Conservation (phyloP, 352 stramenopile species). For the Lagenidium giganteum region DNA sequence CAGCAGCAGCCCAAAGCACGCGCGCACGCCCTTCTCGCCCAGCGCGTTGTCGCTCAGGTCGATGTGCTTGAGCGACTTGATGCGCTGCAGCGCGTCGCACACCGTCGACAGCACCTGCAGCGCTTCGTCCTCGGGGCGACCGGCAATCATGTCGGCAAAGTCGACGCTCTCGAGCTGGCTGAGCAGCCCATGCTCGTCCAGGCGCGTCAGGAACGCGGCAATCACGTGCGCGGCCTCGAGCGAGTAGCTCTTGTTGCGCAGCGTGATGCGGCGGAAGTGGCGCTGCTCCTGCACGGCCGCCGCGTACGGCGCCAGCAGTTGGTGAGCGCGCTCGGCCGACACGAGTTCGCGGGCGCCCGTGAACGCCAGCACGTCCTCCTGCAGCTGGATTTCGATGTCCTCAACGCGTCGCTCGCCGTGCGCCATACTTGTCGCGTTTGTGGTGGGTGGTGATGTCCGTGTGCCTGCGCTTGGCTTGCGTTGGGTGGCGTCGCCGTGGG, state of each 20-base stretch:
- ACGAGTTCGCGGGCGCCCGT: conserved; percentile 79
- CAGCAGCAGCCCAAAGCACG: conserved; percentile 84
- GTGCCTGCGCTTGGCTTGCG: too few species aligned
- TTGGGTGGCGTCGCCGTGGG: too few species aligned
- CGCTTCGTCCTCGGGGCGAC: conserved; percentile 73
- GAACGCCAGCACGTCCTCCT: conserved; percentile 52
- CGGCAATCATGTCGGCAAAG: conserved; percentile 86
- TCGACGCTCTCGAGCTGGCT: conserved; percentile 64
- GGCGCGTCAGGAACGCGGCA: conserved; percentile 54
- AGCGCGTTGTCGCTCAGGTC: conserved; percentile 95
- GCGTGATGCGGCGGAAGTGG: conserved; percentile 80
- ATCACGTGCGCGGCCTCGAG: conserved; percentile 71
- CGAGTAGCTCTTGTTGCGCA: conserved; percentile 88
- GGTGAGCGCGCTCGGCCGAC: conserved; percentile 55
- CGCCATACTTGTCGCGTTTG: too few species aligned
- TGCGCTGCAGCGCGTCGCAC: conserved; percentile 55
- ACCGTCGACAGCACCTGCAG: conserved; percentile 79
- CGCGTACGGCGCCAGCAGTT: conserved; percentile 52
- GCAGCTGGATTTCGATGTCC: background rate
- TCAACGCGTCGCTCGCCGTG: conserved; percentile 10
- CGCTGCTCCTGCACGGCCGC: conserved; percentile 14
- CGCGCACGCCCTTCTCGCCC: conserved; percentile 91
- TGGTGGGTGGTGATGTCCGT: too few species aligned
- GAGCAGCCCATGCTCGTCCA: conserved; percentile 50
- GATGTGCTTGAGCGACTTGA: conserved; percentile 78